Percentiles rank a stretch among this genome's conserved stretches.
These are phyloP conservation scores for Nannochloropsis salina DNA, from an alignment of 108 stramenopile genomes.

Conservation along the genomic window DNA sequence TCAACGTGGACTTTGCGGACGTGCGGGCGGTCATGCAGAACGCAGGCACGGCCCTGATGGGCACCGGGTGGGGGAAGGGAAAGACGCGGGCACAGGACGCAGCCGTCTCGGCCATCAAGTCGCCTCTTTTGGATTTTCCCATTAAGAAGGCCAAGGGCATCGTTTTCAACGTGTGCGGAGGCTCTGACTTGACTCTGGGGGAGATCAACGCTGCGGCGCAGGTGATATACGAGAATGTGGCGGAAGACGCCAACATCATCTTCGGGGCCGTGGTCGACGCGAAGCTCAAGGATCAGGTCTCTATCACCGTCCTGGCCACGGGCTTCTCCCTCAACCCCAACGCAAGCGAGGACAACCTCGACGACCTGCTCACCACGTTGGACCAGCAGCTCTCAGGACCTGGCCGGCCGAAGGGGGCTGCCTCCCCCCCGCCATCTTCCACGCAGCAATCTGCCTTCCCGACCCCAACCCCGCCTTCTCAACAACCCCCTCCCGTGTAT, in stretches of 20 bases:
- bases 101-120: conserved; percentile 62
- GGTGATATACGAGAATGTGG: conserved; percentile 72
- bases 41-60: conserved; percentile 70
- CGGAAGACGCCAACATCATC: conserved; percentile 74
- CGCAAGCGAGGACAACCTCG: background rate
- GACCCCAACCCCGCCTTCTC: background rate
- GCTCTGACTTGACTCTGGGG: conserved; percentile 57
- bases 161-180: conserved; percentile 72
- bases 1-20: conserved; percentile 77
- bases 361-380: background rate
- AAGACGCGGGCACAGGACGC: conserved; percentile 65
- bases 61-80: conserved; percentile 65
- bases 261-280: conserved; percentile 73
- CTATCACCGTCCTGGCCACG: conserved; percentile 57
- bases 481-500: background rate
- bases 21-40: conserved; percentile 65
- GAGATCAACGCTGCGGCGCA: conserved; percentile 71
- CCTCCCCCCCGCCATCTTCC: background rate
- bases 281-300: conserved; percentile 48
- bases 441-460: background rate
- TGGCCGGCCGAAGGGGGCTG: background rate
- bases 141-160: conserved; percentile 59
- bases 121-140: conserved; percentile 64
- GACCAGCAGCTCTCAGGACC: conserved; percentile 16
- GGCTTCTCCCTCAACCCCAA: conserved; percentile 43